phyloP scores from a whole-genome alignment of 306 rosid genomes.

The Argentina anserina region DNA sequence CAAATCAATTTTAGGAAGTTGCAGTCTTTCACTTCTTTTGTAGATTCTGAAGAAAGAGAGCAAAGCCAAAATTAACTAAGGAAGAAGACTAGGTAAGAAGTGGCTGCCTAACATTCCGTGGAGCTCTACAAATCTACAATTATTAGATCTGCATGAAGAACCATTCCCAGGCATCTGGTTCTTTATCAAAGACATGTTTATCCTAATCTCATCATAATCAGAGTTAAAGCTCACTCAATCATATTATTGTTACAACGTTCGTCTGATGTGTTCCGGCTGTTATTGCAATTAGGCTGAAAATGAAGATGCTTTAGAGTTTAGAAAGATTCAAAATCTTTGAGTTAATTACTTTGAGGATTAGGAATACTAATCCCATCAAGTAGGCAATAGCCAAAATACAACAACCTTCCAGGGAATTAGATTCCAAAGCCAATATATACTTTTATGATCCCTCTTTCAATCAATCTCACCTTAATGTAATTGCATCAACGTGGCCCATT shows the following conservation, averaged over 20 bases:
- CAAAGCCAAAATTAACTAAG: constrained; percentile 1
- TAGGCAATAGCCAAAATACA: constrained; percentile 16
- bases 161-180: not conserved
- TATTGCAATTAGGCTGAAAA: not conserved
- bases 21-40: constrained; percentile 17
- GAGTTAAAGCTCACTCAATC: not conserved
- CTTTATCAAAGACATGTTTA: not conserved
- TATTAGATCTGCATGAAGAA: not conserved
- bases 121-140: not conserved
- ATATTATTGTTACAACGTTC: not conserved
- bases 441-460: constrained; percentile 15
- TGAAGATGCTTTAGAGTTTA: not conserved
- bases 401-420: constrained; percentile 29
- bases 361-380: constrained; percentile 4
- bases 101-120: constrained; percentile 20
- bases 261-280: not conserved
- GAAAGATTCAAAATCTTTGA: not conserved
- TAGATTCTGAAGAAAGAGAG: constrained; percentile 4
- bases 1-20: constrained; percentile 11
- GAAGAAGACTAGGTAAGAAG: not conserved
- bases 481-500: constrained; percentile 19
- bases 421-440: constrained; percentile 28
- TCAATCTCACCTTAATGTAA: constrained; percentile 12
- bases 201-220: not conserved
- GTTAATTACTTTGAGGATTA: not conserved